Evolutionary conservation across 805 yeast species (phyloP).

Genomic region (Candida dajiaensis): DNA sequence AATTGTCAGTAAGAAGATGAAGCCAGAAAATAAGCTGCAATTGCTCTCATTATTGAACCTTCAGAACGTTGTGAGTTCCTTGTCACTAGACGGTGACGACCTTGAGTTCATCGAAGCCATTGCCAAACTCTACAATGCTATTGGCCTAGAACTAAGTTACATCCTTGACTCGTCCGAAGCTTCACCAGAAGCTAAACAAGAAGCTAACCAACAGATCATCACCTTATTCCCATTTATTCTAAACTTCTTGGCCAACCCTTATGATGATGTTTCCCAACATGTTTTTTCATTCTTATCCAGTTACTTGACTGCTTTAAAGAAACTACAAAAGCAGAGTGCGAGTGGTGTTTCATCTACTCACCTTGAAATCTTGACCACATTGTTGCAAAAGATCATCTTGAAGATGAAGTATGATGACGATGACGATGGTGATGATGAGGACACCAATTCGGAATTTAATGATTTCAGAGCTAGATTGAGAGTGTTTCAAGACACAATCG

Average conservation of each 20-base stretch:
- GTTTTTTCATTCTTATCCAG: slow-evolving; percentile 77
- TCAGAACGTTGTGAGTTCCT: slow-evolving; percentile 42
- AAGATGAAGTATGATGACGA: slow-evolving; percentile 80
- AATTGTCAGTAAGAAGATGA: slow-evolving; percentile 73
- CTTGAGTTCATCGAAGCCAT: slow-evolving; percentile 69
- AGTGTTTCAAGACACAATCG: slow-evolving; percentile 79
- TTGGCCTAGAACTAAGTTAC: slow-evolving; percentile 71
- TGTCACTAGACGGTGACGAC: slow-evolving; percentile 39
- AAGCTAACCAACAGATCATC: slow-evolving; percentile 45
- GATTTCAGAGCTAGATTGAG: slow-evolving; percentile 75
- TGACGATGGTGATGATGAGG: slow-evolving; percentile 69
- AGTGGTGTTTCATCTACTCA: slow-evolving; percentile 33
- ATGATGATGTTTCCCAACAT: slow-evolving; percentile 82
- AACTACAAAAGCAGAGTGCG: slow-evolving; percentile 35
- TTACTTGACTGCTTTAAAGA: slow-evolving; percentile 66
- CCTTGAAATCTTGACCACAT: slow-evolving; percentile 49
- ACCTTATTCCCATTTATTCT: slow-evolving; percentile 69
- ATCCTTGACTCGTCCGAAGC: slow-evolving; percentile 54
- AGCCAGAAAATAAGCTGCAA: slow-evolving; percentile 56
- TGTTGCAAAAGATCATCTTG: slow-evolving; percentile 62
- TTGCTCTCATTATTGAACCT: slow-evolving; percentile 65
- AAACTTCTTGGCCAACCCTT: slow-evolving; percentile 69
- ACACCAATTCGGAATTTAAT: slow-evolving; percentile 67
- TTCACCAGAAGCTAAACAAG: slow-evolving; percentile 28
- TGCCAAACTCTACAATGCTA: slow-evolving; percentile 66